Evolutionary conservation across 441 rosid species (phyloP).

Genomic region (Populus hybrid): DNA sequence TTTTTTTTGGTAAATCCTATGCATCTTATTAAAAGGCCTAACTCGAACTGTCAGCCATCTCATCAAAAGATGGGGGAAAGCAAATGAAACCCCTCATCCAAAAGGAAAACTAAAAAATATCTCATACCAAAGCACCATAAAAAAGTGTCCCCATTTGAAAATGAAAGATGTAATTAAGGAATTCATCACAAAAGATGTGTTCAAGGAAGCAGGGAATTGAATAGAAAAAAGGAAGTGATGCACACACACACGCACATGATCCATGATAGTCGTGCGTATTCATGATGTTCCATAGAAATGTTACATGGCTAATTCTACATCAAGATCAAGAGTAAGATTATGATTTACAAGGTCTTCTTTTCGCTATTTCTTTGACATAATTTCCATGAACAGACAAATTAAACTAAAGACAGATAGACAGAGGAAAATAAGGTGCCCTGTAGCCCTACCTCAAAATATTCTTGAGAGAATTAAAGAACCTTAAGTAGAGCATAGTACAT

Average conservation of each 20-base stretch:
- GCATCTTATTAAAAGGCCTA: background rate
- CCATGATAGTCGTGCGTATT: background rate
- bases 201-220: background rate
- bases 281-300: background rate
- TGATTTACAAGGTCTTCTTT: background rate
- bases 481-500: no score
- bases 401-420: background rate
- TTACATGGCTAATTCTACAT: conserved; percentile 9
- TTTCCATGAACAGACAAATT: background rate
- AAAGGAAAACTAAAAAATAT: background rate
- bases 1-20: no score
- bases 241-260: no score
- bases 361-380: background rate
- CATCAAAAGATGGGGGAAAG: background rate
- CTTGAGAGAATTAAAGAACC: no score
- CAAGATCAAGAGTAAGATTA: conserved; percentile 5
- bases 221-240: no score
- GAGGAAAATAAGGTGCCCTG: background rate
- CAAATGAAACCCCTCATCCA: background rate
- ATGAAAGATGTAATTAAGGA: background rate
- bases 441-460: background rate
- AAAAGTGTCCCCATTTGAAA: background rate
- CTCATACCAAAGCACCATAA: background rate
- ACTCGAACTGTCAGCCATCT: background rate
- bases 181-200: background rate